Base-by-base conservation (phyloP, 2,329 filamentous ascomycete species). In the Claviceps maximensis region DNA sequence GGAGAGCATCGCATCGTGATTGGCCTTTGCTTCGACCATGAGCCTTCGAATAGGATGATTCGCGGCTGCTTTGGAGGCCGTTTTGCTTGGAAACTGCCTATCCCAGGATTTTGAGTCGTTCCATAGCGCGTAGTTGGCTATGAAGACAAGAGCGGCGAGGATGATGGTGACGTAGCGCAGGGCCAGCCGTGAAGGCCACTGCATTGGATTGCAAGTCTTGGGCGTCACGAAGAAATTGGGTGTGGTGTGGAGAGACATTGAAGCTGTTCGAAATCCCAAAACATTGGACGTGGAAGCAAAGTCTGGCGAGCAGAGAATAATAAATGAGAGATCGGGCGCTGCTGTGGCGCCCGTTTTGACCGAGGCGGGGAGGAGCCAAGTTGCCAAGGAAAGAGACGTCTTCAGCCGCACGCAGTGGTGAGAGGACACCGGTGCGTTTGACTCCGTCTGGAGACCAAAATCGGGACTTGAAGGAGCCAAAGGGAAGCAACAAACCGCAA, bases 21-120 rank as follows among this genome's bases (percentile, higher is more conserved):
- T 63, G 36, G 64, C 60, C 49, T 73, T 71, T 51, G 76, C 75
- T 6, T 72, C 67, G 44, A 63, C 60, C 58, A 79, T 75, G 44
- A 79, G 69, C 38, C 66, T 64, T 57, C 74, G 70, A 56, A 80
- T 78, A n/a, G 76, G 74, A 57, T 80, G 75, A 38, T 63, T 62
- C 3, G 60, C 57, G 19, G 58, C 60, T 36, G 60, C 45, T 25
- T 60, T 60, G 29, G 62, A 53, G 19, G 60, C 54, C 9, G 56
- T 56, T 17, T 29, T 47, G 46, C 56, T 56, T 2, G 52, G 25
- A 19, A 10, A 55, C 38, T 55, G 56, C 19, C 55, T 55, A 51
- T 64, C 58, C 62, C 65, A 65, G 13, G 58, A 56, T 27, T 58
- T 53, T 4, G 58, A 55, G 51, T 63, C 60, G 51, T 58, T 55